Evolutionary conservation across 768 basidiomycete genomes (phyloP), one percentile per base, ranked within the genome.

Genomic region (Xerocomus brunneocitrinus): DNA sequence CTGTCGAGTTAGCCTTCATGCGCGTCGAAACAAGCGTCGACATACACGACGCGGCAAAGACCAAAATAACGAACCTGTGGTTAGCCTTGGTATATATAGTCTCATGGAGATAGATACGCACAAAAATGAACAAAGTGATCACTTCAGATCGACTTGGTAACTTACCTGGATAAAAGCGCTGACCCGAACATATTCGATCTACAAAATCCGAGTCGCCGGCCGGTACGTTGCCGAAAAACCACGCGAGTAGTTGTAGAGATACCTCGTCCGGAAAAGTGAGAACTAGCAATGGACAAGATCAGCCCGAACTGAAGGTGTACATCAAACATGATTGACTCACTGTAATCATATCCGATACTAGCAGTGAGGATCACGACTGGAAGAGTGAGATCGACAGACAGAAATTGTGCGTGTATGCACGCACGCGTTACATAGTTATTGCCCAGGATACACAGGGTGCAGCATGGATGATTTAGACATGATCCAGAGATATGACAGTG

Each of bases 131-230:
- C 19, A 19, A 19, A 19, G 19, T 19, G 19, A 1, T 19, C 19
- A 19, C 19, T 19, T 19, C 19, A 19, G 19, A 19, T 19, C 1
- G 19, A 19, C 19, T 19, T 19, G 1, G 19, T 19, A 19, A 19
- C 19, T 1, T 19, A 19, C 19, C 19, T 19, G 19, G 19, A 19
- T 19, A 19, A 19, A 19, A 12, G 38, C 12, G 13, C 35, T 39
- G 8, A 57, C 53, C 56, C 56, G 47, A 25, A 50, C 14, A 24
- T 57, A 57, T 49, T 57, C 45, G 40, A 57, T 24, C 56, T 49
- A 14, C 28, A 8, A 14, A 8, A 8, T 30, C n/a, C 36, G 8
- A 38, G 8, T 38, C 5, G 12, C 16, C 31, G 16, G 10, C 32
- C 22, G 32, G n/a, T 34, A 19, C 36, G n/a, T 19, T 19, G 1